A percentile compares a stretch with the other conserved stretches of the same genome.
Conservation (phyloP, 345 rosid genomes). For the Leavenworthia alabamica region DNA sequence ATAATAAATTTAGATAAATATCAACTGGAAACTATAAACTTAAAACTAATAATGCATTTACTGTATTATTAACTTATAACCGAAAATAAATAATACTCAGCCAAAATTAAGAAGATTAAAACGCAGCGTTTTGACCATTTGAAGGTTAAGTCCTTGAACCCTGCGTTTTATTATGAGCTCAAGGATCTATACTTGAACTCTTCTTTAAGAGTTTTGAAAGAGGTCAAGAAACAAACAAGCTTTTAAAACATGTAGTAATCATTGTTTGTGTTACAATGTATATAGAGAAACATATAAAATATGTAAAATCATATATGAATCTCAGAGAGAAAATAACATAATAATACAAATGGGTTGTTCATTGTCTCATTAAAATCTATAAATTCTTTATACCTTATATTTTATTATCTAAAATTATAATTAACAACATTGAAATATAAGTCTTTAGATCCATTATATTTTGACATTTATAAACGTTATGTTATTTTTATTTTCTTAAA, state of each 20-base stretch:
- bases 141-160: neutral
- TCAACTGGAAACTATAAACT: neutral
- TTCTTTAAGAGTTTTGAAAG: conserved; percentile 70
- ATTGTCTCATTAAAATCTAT: neutral
- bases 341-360: neutral
- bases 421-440: no score
- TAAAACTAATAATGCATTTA: neutral
- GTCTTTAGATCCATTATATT: no score
- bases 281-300: conserved; percentile 4
- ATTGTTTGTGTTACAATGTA: conserved; percentile 35
- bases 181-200: conserved; percentile 55
- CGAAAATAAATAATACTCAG: neutral
- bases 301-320: neutral
- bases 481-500: no score
- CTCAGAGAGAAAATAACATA: neutral
- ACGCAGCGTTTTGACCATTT: neutral
- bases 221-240: conserved; percentile 51
- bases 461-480: no score
- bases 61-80: neutral
- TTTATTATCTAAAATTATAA: no score
- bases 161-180: conserved; percentile 27
- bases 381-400: no score
- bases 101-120: neutral
- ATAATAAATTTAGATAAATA: neutral
- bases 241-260: conserved; percentile 67